These are phyloP conservation scores for Paraconiothyrium sp. DNA, from an alignment of 2,329 filamentous ascomycete species.

Conservation along the genomic window DNA sequence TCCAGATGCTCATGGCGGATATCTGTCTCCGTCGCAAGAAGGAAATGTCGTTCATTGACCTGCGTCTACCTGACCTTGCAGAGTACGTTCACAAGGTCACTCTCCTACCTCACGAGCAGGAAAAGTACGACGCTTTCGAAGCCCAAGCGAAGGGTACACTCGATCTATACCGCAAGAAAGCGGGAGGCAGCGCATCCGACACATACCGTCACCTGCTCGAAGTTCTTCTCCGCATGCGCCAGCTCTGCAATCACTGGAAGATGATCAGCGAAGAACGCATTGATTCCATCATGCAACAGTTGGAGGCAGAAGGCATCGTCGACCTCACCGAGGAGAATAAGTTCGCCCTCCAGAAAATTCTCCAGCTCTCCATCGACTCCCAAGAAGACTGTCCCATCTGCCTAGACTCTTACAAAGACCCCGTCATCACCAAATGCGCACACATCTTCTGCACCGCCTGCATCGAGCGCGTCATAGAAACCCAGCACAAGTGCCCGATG, in stretches of 20 bases:
- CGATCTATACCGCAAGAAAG: slow-evolving; percentile 64
- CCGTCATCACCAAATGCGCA: slow-evolving; percentile 85
- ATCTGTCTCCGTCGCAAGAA: slow-evolving; percentile 85
- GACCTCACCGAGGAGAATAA: slow-evolving; percentile 77
- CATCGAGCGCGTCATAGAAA: slow-evolving; percentile 76
- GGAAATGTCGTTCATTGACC: slow-evolving; percentile 86
- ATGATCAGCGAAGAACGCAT: slow-evolving; percentile 76
- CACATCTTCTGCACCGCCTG: slow-evolving; percentile 81
- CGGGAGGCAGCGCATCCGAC: slow-evolving; percentile 51
- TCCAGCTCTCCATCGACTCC: slow-evolving; percentile 79
- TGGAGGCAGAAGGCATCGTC: slow-evolving; percentile 74
- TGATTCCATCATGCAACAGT: slow-evolving; percentile 73
- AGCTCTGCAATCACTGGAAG: slow-evolving; percentile 90
- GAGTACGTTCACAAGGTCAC: slow-evolving; percentile 80
- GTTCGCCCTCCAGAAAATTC: slow-evolving; percentile 75
- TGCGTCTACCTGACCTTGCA: slow-evolving; percentile 78
- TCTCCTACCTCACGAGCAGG: slow-evolving; percentile 76
- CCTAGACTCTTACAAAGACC: slow-evolving; percentile 74
- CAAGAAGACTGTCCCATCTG: slow-evolving; percentile 88
- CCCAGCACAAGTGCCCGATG: slow-evolving; percentile 84
- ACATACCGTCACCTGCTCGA: slow-evolving; percentile 80
- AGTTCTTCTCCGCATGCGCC: slow-evolving; percentile 81
- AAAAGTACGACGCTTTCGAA: slow-evolving; percentile 77
- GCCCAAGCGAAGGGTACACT: slow-evolving; percentile 79
- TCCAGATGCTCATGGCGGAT: slow-evolving; percentile 81